These are phyloP conservation scores for Vaccinium corymbosum DNA, from an alignment of 148 eudicot species.

Conservation along the genomic window DNA sequence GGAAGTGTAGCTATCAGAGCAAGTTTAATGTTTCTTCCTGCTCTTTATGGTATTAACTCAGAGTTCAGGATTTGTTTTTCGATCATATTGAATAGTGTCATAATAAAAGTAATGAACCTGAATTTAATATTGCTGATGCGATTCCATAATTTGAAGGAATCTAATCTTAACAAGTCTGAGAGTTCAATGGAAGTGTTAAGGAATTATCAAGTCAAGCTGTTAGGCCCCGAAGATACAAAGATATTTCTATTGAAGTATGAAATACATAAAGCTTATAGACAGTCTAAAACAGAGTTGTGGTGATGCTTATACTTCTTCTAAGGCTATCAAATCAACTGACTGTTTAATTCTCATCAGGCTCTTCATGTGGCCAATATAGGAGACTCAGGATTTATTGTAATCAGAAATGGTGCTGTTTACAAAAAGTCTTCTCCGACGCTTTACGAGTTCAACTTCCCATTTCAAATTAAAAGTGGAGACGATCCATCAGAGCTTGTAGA, in stretches of 20 bases:
- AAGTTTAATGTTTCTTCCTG: neutral
- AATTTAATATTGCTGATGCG: neutral
- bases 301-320: neutral
- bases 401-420: slow-evolving; percentile 55
- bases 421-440: slow-evolving; percentile 64
- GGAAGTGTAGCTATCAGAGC: neutral
- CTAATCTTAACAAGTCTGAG: neutral
- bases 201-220: neutral
- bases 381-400: slow-evolving; percentile 62
- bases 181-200: neutral
- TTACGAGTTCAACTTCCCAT: slow-evolving; percentile 66
- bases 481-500: slow-evolving; percentile 51
- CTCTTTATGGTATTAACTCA: neutral
- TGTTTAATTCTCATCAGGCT: slow-evolving; percentile 25
- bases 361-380: slow-evolving; percentile 86
- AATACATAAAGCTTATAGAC: neutral
- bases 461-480: slow-evolving; percentile 47
- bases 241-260: neutral
- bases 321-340: neutral
- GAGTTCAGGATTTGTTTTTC: neutral
- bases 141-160: neutral
- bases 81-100: neutral
- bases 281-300: neutral
- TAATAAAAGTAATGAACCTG: neutral
- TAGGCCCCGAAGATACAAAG: neutral